These are phyloP conservation scores for Periconia sp. DNA, from an alignment of 2,329 filamentous ascomycete species.

Conservation along the genomic window DNA sequence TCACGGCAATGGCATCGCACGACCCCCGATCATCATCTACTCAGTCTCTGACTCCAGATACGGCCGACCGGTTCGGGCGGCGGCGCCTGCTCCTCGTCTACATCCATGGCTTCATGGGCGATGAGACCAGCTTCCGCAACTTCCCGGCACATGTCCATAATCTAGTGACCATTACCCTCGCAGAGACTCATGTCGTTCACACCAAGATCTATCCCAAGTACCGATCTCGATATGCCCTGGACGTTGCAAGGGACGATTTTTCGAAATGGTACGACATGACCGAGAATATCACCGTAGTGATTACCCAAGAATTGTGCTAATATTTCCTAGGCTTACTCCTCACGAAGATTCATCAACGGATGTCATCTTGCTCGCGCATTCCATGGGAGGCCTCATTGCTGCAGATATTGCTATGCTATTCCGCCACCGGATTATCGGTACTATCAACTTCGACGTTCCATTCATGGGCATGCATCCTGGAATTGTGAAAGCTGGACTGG, in stretches of 20 bases:
- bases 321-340: conserved; percentile 66
- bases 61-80: conserved; percentile 39
- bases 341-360: conserved; percentile 78
- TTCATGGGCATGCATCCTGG: conserved; percentile 89
- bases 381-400: conserved; percentile 84
- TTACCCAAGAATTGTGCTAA: conserved; percentile 8
- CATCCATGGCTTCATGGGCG: conserved; percentile 90
- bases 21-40: conserved; percentile 55
- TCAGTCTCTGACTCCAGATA: conserved; percentile 52
- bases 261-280: conserved; percentile 68
- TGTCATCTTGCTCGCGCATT: conserved; percentile 83
- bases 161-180: conserved; percentile 69
- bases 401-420: conserved; percentile 79
- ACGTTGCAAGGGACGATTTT: conserved; percentile 80
- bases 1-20: conserved; percentile 35
- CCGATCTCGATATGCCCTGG: conserved; percentile 74
- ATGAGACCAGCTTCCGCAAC: conserved; percentile 83
- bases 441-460: conserved; percentile 83
- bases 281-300: no score
- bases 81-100: conserved; percentile 76
- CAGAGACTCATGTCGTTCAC: conserved; percentile 79
- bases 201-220: conserved; percentile 86
- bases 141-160: conserved; percentile 89
- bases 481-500: conserved; percentile 80
- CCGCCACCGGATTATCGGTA: conserved; percentile 79